Base-by-base conservation (phyloP, 1,139 yeast genomes). In the Pneumocystis sp. region DNA sequence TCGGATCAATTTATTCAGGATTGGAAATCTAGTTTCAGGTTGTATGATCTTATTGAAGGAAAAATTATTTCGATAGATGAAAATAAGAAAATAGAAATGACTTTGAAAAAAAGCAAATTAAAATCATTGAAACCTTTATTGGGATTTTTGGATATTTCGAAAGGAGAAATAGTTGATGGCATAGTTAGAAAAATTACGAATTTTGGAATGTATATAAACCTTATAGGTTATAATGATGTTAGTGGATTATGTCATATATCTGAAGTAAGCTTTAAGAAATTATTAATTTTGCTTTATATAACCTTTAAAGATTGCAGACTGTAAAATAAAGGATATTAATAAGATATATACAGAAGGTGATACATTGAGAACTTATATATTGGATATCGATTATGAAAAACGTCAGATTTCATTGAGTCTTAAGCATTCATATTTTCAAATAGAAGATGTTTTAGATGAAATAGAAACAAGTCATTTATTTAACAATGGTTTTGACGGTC, bases 191-290 rank as follows among this genome's bases (percentile, higher is more conserved):
- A 66, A 59, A 68, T 86, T 25, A 85, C 91, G 63, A 96, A 89
- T 65, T 93, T 85, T 73, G 98, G 98, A 77, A 96, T 90, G 4
- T 91, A 93, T 73, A 87, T 93, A 63, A 84, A 83, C 69, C 79
- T 93, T 67, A 89, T 86, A 71, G 89, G 87, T 64, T 85, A 95
- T 61, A 78, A 83, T 64, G 84, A 84, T 71, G 81, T 90, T 66
- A 84, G 87, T 72, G 98, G 97, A 66, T 81, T 93, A 70, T 91
- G 96, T 71, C 97, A 93, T 74, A 85, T 82, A 68, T 81, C 93
- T 56, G 87, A 93, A 31, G 61, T 59, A 59, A 50, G 31, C 15
- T 50, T 25, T 50, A 25, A 3, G 2, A 21, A 59, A 25, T 15
- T 21, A 25, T 59, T 59, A 17, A n/a, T 21, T 42, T 21, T 12